phyloP scores from a whole-genome alignment of 1,139 yeast genomes.

The Meyerozyma guilliermondii region DNA sequence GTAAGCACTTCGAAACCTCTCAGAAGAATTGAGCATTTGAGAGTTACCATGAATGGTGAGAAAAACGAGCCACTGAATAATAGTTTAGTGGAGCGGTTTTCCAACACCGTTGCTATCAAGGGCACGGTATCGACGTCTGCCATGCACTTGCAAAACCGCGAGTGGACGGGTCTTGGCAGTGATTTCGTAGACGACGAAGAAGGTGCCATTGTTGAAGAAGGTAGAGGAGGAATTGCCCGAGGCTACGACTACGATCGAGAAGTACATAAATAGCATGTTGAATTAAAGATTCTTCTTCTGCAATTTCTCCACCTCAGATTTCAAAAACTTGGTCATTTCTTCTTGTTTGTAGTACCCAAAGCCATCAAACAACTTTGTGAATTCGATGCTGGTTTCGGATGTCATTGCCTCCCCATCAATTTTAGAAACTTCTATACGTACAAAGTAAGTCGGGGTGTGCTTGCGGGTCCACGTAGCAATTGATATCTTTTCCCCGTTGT shows the following conservation, averaged over 20 bases:
- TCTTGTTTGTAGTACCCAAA: slow-evolving; percentile 43
- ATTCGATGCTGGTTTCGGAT: slow-evolving; percentile 23
- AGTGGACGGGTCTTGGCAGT: slow-evolving; percentile 91
- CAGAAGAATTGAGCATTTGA: slow-evolving; percentile 60
- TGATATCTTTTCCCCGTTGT: slow-evolving; percentile 29
- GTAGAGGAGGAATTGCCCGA: slow-evolving; percentile 83
- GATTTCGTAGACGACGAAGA: slow-evolving; percentile 55
- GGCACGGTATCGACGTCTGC: slow-evolving; percentile 92
- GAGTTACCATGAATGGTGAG: slow-evolving; percentile 35
- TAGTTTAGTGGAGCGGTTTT: slow-evolving; percentile 51
- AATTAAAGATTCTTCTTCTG: slow-evolving; percentile 1
- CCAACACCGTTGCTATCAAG: slow-evolving; percentile 58
- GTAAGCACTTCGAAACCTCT: slow-evolving; percentile 71
- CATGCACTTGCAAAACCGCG: slow-evolving; percentile 59
- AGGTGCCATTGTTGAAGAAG: slow-evolving; percentile 77
- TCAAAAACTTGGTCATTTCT: slow-evolving; percentile 28
- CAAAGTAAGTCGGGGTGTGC: slow-evolving; percentile 40
- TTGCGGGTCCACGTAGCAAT: slow-evolving; percentile 36
- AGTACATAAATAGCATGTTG: neutral
- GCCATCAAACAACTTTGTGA: slow-evolving; percentile 42
- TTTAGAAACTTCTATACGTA: slow-evolving; percentile 19
- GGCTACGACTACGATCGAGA: slow-evolving; percentile 51
- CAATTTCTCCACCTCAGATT: slow-evolving; percentile 17
- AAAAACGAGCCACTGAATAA: slow-evolving; percentile 17
- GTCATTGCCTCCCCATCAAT: slow-evolving; percentile 20